phyloP scores from a whole-genome alignment of 2,329 filamentous ascomycete species.

The Cytospora chrysosperma region DNA sequence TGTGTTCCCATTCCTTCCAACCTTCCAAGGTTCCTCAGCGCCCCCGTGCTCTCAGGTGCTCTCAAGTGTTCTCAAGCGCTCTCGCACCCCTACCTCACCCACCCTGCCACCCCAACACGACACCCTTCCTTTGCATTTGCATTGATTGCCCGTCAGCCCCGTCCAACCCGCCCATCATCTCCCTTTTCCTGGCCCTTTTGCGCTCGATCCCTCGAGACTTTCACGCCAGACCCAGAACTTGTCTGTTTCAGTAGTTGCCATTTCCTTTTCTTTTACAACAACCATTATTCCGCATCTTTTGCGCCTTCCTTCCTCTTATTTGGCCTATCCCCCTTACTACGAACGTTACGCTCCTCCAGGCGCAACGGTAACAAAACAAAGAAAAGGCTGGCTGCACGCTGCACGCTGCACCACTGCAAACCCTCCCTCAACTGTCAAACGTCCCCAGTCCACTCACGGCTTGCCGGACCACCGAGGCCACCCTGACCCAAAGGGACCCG shows the following conservation, averaged over 20 bases:
- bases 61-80: neutral
- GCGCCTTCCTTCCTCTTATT: neutral
- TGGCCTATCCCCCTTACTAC: neutral
- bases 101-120: neutral
- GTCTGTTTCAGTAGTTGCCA: slow-evolving; percentile 21
- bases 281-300: slow-evolving; percentile 2
- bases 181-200: slow-evolving; percentile 20
- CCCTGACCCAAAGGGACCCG: neutral
- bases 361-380: neutral
- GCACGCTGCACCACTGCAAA: slow-evolving; percentile 17
- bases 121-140: neutral
- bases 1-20: slow-evolving; percentile 13
- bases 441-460: neutral
- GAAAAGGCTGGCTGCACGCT: slow-evolving; percentile 9
- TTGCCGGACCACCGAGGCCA: slow-evolving; percentile 4
- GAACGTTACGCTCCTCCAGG: slow-evolving; percentile 4
- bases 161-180: neutral
- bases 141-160: neutral
- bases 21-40: neutral
- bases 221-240: slow-evolving; percentile 17
- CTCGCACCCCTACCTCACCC: neutral
- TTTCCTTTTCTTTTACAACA: slow-evolving; percentile 13
- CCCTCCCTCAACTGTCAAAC: slow-evolving; percentile 16
- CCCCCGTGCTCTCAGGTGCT: neutral
- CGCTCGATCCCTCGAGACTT: slow-evolving; percentile 20